A percentile compares a stretch with the other conserved stretches of the same genome.
Conservation (phyloP, 2,329 filamentous ascomycete genomes). For the Paracamarosporium sp. region DNA sequence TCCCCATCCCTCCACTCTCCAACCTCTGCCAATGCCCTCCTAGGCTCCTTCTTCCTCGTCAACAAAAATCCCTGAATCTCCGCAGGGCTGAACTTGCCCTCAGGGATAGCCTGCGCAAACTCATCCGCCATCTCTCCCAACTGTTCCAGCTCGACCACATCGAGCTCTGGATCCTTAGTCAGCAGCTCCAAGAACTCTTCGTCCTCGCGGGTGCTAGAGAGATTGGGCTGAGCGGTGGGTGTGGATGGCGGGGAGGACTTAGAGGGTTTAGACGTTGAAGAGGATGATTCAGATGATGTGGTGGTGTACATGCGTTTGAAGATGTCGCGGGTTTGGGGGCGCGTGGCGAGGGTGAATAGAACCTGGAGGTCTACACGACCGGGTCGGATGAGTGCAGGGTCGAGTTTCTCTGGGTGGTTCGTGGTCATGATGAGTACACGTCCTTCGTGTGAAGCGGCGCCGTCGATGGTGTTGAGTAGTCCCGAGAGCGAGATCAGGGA, state of each 20-base stretch:
- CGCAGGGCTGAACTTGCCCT: conserved; percentile 57
- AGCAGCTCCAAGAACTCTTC: conserved; percentile 20
- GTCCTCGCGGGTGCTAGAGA: conserved; percentile 9
- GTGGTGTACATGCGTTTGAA: conserved; percentile 50
- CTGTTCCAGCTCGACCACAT: conserved; percentile 26
- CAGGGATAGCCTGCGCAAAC: conserved; percentile 56
- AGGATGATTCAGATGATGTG: background rate
- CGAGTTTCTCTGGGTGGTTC: conserved; percentile 75
- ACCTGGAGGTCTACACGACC: conserved; percentile 75
- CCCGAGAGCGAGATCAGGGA: conserved; percentile 76
- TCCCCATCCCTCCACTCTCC: conserved; percentile 51
- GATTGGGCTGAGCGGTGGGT: background rate
- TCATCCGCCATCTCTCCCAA: conserved; percentile 51
- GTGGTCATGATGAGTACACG: conserved; percentile 84
- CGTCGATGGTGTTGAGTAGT: conserved; percentile 83
- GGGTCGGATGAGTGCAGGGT: conserved; percentile 75
- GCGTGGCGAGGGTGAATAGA: conserved; percentile 59
- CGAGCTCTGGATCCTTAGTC: conserved; percentile 10
- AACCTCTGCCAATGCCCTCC: conserved; percentile 52
- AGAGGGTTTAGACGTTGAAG: background rate
- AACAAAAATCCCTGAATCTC: conserved; percentile 62
- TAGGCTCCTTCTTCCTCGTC: conserved; percentile 57
- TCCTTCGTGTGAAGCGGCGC: conserved; percentile 79
- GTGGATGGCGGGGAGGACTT: background rate
- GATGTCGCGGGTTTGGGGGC: conserved; percentile 50